phyloP scores from a whole-genome alignment of 176 grass and related monocot genomes.

The Ananas comosus region DNA sequence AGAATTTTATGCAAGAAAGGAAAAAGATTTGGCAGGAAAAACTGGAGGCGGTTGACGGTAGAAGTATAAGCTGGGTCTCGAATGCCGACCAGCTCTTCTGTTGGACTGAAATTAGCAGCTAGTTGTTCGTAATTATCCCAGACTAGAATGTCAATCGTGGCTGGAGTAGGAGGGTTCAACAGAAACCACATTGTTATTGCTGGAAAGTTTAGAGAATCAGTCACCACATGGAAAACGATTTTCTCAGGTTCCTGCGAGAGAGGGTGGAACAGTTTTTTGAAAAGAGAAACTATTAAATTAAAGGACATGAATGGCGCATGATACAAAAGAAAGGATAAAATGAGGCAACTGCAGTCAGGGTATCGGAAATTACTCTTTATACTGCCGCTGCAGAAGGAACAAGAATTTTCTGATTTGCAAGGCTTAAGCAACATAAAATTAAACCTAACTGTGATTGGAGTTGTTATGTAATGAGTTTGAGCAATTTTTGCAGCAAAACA shows the following conservation, averaged over 20 bases:
- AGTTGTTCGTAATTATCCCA: constrained; percentile 49
- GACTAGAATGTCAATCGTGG: constrained; percentile 41
- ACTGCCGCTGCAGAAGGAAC: no score
- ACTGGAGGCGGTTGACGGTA: constrained; percentile 64
- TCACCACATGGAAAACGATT: constrained; percentile 79
- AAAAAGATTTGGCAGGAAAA: constrained; percentile 84
- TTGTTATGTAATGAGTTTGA: no score
- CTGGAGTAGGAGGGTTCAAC: constrained; percentile 43
- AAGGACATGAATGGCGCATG: no score
- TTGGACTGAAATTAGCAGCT: constrained; percentile 45
- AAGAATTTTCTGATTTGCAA: no score
- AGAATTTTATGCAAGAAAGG: constrained; percentile 64
- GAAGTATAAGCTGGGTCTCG: constrained; percentile 58
- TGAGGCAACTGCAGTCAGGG: no score
- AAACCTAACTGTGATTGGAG: no score
- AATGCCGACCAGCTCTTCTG: constrained; percentile 38
- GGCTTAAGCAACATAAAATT: no score
- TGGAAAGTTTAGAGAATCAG: constrained; percentile 78
- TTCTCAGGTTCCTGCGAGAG: constrained; percentile 51
- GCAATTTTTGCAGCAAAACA: no score
- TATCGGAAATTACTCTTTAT: no score
- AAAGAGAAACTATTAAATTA: no score
- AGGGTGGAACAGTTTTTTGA: not conserved
- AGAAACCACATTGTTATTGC: constrained; percentile 91
- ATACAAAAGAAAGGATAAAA: no score